A percentile compares a stretch with the other conserved stretches of the same genome.
Evolutionary conservation across 257 asterid species (phyloP).

Genomic region (Rubia yunnanensis): DNA sequence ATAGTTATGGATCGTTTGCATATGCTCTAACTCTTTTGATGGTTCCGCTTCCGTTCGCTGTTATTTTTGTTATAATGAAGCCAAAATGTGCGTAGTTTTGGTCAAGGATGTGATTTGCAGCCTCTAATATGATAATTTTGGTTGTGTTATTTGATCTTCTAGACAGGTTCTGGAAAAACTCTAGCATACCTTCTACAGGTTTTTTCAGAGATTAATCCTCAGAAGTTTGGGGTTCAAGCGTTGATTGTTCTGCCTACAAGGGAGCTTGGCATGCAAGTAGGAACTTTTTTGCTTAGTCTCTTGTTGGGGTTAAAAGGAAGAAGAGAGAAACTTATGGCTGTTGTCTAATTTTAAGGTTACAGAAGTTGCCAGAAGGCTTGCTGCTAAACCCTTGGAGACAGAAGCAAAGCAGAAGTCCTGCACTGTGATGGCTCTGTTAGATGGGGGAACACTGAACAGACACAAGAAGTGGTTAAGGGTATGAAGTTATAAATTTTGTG

Average conservation of each 20-base stretch:
- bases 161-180: constrained; percentile 99
- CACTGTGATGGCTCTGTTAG: constrained; percentile 89
- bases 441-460: constrained; percentile 83
- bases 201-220: constrained; percentile 53
- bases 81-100: neutral
- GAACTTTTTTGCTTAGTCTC: constrained; percentile 17
- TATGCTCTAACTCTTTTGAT: neutral
- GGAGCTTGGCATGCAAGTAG: constrained; percentile 96
- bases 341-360: constrained; percentile 46
- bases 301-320: constrained; percentile 6
- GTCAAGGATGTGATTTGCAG: neutral
- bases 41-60: neutral
- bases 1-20: neutral
- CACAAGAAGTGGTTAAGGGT: constrained; percentile 97
- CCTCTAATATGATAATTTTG: constrained; percentile 10
- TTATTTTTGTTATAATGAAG: neutral
- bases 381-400: constrained; percentile 43
- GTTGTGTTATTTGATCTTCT: constrained; percentile 26
- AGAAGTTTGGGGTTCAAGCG: constrained; percentile 81
- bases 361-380: constrained; percentile 73
- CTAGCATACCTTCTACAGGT: constrained; percentile 72
- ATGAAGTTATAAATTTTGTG: constrained; percentile 1
- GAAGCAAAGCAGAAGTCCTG: constrained; percentile 50
- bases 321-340: neutral
- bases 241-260: constrained; percentile 82